Evolutionary conservation across 2,329 filamentous ascomycete species (phyloP).

Genomic region (Colletotrichum cordylinicola): DNA sequence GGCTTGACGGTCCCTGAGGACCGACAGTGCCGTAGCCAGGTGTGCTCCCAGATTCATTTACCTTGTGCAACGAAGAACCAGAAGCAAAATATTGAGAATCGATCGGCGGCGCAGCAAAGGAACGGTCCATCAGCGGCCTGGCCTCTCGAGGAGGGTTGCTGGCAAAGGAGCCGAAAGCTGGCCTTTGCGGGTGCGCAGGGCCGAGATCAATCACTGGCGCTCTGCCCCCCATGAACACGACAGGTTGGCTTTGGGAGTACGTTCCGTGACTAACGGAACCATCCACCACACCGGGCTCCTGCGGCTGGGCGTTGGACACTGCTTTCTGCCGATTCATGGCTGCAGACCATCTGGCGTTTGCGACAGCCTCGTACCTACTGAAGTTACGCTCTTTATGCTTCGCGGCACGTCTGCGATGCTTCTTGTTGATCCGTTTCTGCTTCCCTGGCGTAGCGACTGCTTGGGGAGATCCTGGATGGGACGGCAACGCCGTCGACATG

Average conservation of each 20-base stretch:
- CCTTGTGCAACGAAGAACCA: slow-evolving; percentile 23
- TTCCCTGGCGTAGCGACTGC: not conserved
- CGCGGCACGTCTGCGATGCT: slow-evolving; percentile 1
- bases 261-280: slow-evolving; percentile 20
- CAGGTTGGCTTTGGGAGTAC: not conserved
- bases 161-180: slow-evolving; percentile 2
- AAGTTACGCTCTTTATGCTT: slow-evolving; percentile 18
- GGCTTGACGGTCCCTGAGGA: slow-evolving; percentile 23
- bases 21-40: slow-evolving; percentile 25
- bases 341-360: slow-evolving; percentile 12
- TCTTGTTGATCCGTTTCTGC: not conserved
- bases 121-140: slow-evolving; percentile 2
- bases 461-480: slow-evolving; percentile 11
- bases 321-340: slow-evolving; percentile 4
- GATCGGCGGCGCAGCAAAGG: not conserved
- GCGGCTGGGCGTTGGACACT: not conserved
- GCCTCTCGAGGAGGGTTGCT: slow-evolving; percentile 26
- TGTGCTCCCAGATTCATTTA: slow-evolving; percentile 28
- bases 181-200: slow-evolving; percentile 17
- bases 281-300: not conserved
- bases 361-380: slow-evolving; percentile 19
- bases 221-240: not conserved
- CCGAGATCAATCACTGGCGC: slow-evolving; percentile 17
- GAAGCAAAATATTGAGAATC: slow-evolving; percentile 11
- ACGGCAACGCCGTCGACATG: not conserved